Conservation (phyloP, 2,329 filamentous ascomycete genomes). For the Botrytis paeoniae region DNA sequence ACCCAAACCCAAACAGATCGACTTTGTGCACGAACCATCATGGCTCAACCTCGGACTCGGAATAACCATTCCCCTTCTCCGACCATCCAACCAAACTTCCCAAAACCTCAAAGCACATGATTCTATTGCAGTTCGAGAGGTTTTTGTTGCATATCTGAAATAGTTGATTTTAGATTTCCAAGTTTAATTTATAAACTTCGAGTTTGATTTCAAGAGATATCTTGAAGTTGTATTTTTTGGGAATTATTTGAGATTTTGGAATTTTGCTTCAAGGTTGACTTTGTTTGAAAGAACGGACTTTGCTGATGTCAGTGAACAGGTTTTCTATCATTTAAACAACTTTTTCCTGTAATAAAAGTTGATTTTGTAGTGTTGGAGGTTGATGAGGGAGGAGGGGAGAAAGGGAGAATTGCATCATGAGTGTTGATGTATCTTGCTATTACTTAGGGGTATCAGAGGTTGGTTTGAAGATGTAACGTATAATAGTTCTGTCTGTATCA, state of each 20-base stretch:
- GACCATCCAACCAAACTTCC: neutral
- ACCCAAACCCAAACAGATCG: neutral
- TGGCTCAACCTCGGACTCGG: neutral
- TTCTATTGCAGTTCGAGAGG: neutral
- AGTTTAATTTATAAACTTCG: neutral
- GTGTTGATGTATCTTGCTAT: neutral
- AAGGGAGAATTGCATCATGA: neutral
- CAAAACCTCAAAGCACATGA: neutral
- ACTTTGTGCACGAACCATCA: neutral
- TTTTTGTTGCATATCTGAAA: neutral
- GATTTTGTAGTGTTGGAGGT: neutral
- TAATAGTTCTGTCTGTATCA: rapidly evolving
- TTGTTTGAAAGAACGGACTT: neutral
- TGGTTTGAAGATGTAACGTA: neutral
- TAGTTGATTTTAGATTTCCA: neutral
- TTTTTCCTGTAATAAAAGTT: neutral
- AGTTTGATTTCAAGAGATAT: neutral
- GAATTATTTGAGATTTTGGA: neutral
- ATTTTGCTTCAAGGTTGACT: neutral
- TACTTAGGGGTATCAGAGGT: neutral
- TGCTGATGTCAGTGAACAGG: neutral
- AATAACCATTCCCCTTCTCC: neutral
- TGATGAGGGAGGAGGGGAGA: neutral
- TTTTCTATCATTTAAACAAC: neutral
- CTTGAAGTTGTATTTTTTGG: neutral